Base-by-base conservation (phyloP, 1,284 basidiomycete genomes). In the Ceratorhiza oryzae-sativae region DNA sequence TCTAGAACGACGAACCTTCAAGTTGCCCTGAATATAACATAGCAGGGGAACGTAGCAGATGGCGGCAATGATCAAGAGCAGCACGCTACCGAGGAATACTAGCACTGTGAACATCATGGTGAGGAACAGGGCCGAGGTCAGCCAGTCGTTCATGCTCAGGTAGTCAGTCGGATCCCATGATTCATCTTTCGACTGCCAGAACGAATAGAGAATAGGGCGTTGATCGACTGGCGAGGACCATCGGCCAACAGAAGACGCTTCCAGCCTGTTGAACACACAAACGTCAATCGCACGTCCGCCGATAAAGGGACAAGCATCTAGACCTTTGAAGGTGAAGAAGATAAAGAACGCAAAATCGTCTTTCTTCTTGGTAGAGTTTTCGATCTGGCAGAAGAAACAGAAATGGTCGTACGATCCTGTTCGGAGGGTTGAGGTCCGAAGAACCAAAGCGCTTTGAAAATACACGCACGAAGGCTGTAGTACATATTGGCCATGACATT, bases 291-390 rank as follows among this genome's bases (percentile, higher is more conserved):
- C 12, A 59, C 6, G 25, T 39, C 60, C 27, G 63, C 51, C 65
- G 48, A 55, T 10, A 36, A 34, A 34, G 68, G 13, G 46, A 13
- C 18, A 30, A 45, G 15, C 15, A 30, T 6, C 71, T 88, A 63
- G 72, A 93, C 95, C 95, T 84, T 99, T 99, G 88, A 99, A 99
- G 0, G 93, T 93, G 83, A 99, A 99, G 87, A 98, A 99, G 80
- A 98, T 89, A 81, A 98, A 99, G 86, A 99, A 98, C 59, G 96
- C 95, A 81, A 98, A 94, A 78, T 97, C 94, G 80, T 99, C 97
- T 80, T 92, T 95, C 77, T 90, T 90, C 86, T 97, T 98, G 36
- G 94, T 97, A 39, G 96, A 98, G 78, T 93, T 91, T 78, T 91
- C 91, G 82, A 99, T 98, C 77, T 97, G 95, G 76, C 92, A 90